Evolutionary conservation across 495 filamentous ascomycete genomes (phyloP).

Genomic region (Cairneyella variabilis): DNA sequence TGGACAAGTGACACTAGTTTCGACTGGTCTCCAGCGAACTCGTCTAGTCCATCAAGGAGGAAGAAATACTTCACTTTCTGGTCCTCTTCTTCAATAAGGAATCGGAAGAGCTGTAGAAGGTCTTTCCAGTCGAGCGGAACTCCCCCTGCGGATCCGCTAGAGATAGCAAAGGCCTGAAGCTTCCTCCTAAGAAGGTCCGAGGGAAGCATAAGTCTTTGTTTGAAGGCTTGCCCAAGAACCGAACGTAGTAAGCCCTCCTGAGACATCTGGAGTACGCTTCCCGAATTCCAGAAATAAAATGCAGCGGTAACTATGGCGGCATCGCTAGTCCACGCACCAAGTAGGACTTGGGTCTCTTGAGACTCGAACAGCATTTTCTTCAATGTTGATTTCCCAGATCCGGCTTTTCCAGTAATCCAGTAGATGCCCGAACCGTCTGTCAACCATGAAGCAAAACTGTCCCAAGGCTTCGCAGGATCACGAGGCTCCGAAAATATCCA

Average conservation of each 20-base stretch:
- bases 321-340: not conserved
- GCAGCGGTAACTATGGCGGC: not conserved
- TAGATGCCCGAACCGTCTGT: not conserved
- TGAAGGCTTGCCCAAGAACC: not conserved
- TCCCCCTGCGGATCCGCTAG: not conserved
- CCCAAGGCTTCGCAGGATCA: not conserved
- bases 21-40: not conserved
- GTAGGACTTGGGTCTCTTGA: not conserved
- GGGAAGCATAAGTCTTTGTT: not conserved
- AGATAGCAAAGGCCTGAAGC: not conserved
- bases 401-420: not conserved
- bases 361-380: not conserved
- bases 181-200: not conserved
- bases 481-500: not conserved
- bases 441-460: not conserved
- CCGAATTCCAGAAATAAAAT: not conserved
- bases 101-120: not conserved
- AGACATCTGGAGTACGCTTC: not conserved
- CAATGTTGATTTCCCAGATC: not conserved
- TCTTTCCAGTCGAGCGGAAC: not conserved
- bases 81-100: too few species aligned
- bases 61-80: not conserved
- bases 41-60: not conserved
- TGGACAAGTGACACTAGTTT: not conserved
- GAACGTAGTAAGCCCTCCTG: not conserved